A percentile compares a stretch with the other conserved stretches of the same genome.
Evolutionary conservation across 768 basidiomycete genomes (phyloP).

Genomic region (Mrakia gelida): DNA sequence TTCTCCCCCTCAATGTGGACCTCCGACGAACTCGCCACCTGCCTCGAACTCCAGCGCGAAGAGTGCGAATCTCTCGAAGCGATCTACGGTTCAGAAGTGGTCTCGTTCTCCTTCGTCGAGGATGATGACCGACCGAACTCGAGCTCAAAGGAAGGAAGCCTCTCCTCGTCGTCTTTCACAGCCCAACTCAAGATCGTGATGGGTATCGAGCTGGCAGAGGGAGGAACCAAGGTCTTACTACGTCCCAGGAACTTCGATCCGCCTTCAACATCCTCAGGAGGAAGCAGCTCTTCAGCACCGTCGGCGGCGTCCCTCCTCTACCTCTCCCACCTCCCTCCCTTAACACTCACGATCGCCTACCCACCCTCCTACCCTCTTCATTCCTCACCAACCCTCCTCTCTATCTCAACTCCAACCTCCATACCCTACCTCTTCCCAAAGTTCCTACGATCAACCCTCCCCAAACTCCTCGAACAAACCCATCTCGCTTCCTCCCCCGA

Average conservation of each 20-base stretch:
- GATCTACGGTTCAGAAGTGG: slow-evolving; percentile 6
- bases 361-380: not conserved
- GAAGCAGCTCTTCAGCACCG: not conserved
- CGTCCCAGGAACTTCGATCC: not conserved
- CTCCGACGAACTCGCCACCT: not conserved
- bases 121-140: not conserved
- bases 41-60: slow-evolving; percentile 5
- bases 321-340: slow-evolving; percentile 14
- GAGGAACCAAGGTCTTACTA: not conserved
- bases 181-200: not conserved
- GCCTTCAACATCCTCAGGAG: not conserved
- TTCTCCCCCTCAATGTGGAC: not conserved
- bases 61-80: slow-evolving; percentile 12
- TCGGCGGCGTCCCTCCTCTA: not conserved
- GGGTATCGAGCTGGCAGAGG: slow-evolving; percentile 5
- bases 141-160: not conserved
- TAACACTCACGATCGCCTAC: not conserved
- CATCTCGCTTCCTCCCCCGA: not conserved
- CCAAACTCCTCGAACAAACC: not conserved
- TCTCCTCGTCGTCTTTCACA: not conserved
- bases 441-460: slow-evolving; percentile 3
- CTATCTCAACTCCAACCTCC: not conserved
- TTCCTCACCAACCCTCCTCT: not conserved
- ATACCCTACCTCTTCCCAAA: not conserved
- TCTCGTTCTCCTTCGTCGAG: not conserved